Base-by-base conservation (phyloP, 495 filamentous ascomycete species). In the Achaetomiella virescens region DNA sequence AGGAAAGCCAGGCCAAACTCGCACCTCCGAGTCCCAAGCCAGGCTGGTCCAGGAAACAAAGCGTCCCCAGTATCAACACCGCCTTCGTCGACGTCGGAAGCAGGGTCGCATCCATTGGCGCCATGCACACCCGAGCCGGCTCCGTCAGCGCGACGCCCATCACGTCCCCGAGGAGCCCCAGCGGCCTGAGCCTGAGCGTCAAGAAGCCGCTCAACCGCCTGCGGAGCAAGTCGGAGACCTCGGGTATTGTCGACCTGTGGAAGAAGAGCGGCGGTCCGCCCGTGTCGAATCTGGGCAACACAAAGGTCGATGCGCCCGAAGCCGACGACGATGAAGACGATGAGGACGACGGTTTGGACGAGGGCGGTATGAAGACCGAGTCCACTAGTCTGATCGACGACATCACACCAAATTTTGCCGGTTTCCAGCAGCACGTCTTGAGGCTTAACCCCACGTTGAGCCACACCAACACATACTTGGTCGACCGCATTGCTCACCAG, bases 401-500 rank as follows among this genome's bases (percentile, higher is more conserved):
- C n/a, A 87, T 88, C 52, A 75, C 84, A 21, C 90, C 92, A 5
- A 92, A 82, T 8, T 69, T 82, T 17, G 81, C 84, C 48, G 90
- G 91, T 5, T 96, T 96, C 70, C 83, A 82, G 57, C 72, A 79
- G 11, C 89, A 96, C 67, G 80, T 95, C 18, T 72, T 81, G 57
- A 75, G 82, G 59, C 69, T 90, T 31, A 91, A 91, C 60, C 88
- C 90, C 12, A 40, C 58, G 3, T 69, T 81, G 49, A 65, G 61
- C 21, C 46, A 38, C 9, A 36, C 29, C 3, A 75, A 81, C 46
- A 78, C 73, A 17, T 88, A 81, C 63, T 73, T 97, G 60, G 79
- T 92, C 17, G 86, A 92, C n/a, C 83, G 92, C 42, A 85, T 96
- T 60, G 88, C 86, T 0, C 75, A 86, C 54, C 89, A 95, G 63